Conservation (phyloP, 345 rosid genomes). For the Passiflora organensis region DNA sequence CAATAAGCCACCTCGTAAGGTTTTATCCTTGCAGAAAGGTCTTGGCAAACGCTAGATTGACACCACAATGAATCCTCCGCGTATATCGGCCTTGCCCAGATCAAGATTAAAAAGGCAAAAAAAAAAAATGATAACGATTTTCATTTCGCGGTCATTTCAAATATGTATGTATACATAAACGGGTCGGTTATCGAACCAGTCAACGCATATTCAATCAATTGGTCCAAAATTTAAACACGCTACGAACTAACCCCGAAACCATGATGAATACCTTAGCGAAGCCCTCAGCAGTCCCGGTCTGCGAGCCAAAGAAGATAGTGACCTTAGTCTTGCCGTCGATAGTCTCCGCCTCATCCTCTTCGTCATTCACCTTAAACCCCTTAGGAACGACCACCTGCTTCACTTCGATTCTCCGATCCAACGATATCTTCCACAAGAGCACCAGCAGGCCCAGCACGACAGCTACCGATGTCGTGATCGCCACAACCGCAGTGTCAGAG, state of each 20-base stretch:
- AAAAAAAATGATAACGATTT: too few relatives aligned
- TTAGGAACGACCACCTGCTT: conserved; percentile 49
- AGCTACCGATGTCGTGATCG: conserved; percentile 56
- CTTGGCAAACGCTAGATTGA: too few relatives aligned
- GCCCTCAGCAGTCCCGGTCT: conserved; percentile 96
- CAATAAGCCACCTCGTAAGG: too few relatives aligned
- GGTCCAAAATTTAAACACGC: too few relatives aligned
- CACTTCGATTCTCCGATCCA: conserved; percentile 44
- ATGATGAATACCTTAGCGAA: conserved; percentile 95
- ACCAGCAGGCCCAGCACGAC: conserved; percentile 44
- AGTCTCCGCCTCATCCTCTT: conserved; percentile 18
- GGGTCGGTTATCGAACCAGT: not conserved
- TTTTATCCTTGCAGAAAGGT: too few relatives aligned
- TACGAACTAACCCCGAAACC: not conserved
- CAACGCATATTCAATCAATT: not conserved
- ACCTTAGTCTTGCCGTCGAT: conserved; percentile 54
- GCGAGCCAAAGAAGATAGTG: conserved; percentile 85
- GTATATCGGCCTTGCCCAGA: too few relatives aligned
- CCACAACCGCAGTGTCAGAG: conserved; percentile 44
- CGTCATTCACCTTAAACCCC: conserved; percentile 31
- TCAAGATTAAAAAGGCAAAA: too few relatives aligned
- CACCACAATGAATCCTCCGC: too few relatives aligned
- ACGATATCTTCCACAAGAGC: conserved; percentile 50
- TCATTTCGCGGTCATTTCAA: too few relatives aligned
- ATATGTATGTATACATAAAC: too few relatives aligned